These are phyloP conservation scores for Fomitopsis pinicola DNA, from an alignment of 1,284 basidiomycete genomes.

Conservation along the genomic window DNA sequence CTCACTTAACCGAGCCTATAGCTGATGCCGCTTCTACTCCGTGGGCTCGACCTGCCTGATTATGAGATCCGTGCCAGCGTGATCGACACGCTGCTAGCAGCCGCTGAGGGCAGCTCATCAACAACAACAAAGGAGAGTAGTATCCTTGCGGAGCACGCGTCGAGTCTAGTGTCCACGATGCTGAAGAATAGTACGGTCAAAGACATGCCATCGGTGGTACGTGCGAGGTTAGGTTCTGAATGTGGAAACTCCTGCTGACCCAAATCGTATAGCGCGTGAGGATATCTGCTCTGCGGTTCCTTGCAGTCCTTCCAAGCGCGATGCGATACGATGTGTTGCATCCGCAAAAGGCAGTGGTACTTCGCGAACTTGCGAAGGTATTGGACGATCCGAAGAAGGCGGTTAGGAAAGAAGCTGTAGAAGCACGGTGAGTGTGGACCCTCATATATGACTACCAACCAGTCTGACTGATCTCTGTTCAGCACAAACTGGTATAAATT, in stretches of 20 bases:
- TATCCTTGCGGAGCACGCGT: conserved; percentile 64
- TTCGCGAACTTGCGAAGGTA: conserved; percentile 69
- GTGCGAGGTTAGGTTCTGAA: conserved; percentile 14
- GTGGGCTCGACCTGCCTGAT: conserved; percentile 78
- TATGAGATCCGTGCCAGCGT: conserved; percentile 72
- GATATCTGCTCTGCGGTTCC: conserved; percentile 68
- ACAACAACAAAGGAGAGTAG: conserved; percentile 27
- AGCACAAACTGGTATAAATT: conserved; percentile 51
- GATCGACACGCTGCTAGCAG: conserved; percentile 74
- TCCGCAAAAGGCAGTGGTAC: conserved; percentile 65
- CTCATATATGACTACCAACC: neutral
- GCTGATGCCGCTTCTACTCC: conserved; percentile 87
- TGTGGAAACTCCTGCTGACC: conserved; percentile 5
- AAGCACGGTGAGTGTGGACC: conserved; percentile 52
- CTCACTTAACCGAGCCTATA: conserved; percentile 27
- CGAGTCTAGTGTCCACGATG: conserved; percentile 68
- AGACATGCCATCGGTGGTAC: conserved; percentile 52
- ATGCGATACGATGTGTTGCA: conserved; percentile 80
- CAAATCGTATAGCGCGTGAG: conserved; percentile 57
- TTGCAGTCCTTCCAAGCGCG: conserved; percentile 68
- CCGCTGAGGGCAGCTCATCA: conserved; percentile 48
- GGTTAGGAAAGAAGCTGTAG: conserved; percentile 85
- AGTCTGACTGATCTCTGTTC: neutral
- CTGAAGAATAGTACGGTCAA: conserved; percentile 51
- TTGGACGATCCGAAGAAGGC: conserved; percentile 82